A percentile compares a stretch with the other conserved stretches of the same genome.
phyloP scores from a whole-genome alignment of 2,329 filamentous ascomycete genomes.

The Xylariaceae sp. region DNA sequence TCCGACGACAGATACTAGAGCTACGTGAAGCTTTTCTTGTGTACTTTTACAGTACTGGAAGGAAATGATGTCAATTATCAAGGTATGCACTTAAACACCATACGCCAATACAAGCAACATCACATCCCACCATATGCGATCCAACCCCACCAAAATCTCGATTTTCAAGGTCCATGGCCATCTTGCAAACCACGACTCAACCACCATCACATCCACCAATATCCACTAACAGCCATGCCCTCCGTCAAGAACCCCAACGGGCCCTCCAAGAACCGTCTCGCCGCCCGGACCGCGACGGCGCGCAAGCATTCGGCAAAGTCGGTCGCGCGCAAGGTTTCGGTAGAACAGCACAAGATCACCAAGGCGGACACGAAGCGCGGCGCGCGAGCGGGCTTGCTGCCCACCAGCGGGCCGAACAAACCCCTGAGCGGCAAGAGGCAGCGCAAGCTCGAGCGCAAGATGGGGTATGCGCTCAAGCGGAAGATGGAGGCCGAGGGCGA shows the following conservation, averaged over 20 bases:
- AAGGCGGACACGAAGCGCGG: slow-evolving; percentile 51
- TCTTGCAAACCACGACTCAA: not conserved
- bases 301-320: slow-evolving; percentile 43
- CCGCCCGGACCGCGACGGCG: slow-evolving; percentile 53
- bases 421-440: slow-evolving; percentile 62
- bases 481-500: slow-evolving; percentile 42
- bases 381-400: slow-evolving; percentile 59
- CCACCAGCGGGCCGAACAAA: slow-evolving; percentile 61
- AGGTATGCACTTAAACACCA: too few species aligned
- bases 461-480: slow-evolving; percentile 56
- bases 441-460: slow-evolving; percentile 62
- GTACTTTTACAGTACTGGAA: not conserved
- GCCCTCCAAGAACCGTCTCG: slow-evolving; percentile 60
- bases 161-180: slow-evolving; percentile 8
- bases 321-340: slow-evolving; percentile 49
- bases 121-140: too few species aligned
- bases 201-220: not conserved
- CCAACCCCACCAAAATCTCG: slow-evolving; percentile 16
- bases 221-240: slow-evolving; percentile 48
- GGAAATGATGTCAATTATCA: too few species aligned
- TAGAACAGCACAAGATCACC: slow-evolving; percentile 28
- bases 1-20: too few species aligned
- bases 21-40: too few species aligned
- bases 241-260: slow-evolving; percentile 66
- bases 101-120: too few species aligned